Percentiles rank a stretch among this genome's conserved stretches.
Evolutionary conservation across 148 eudicot species (phyloP).

Genomic region (Cornus florida): DNA sequence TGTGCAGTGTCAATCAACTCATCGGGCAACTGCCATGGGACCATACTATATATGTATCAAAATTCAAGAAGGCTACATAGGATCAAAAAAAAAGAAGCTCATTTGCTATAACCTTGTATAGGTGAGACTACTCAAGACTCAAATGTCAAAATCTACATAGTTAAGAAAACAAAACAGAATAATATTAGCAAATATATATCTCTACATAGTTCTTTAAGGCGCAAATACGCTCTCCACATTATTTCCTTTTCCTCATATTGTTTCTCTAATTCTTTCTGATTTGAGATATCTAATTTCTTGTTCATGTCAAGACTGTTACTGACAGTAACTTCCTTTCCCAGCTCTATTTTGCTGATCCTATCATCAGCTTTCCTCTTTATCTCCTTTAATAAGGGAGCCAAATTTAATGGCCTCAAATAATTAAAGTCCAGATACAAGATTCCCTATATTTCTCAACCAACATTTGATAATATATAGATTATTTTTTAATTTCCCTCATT

Average conservation of each 20-base stretch:
- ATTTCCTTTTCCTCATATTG: constrained; percentile 64
- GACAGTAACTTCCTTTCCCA: constrained; percentile 35
- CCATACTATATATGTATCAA: constrained; percentile 19
- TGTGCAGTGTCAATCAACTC: constrained; percentile 89
- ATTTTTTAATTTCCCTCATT: too few relatives aligned
- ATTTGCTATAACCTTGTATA: background rate
- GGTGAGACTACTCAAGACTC: background rate
- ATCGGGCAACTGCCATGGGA: constrained; percentile 64
- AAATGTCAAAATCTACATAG: background rate
- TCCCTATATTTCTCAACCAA: too few relatives aligned
- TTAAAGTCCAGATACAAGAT: too few relatives aligned
- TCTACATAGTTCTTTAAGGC: constrained; percentile 76
- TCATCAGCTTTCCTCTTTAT: constrained; percentile 80
- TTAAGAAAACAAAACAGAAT: background rate
- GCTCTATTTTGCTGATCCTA: constrained; percentile 45
- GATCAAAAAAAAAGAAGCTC: constrained; percentile 5
- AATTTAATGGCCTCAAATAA: too few relatives aligned
- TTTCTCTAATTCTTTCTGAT: constrained; percentile 55
- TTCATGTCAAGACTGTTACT: constrained; percentile 27
- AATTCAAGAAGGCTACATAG: background rate
- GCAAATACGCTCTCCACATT: constrained; percentile 73
- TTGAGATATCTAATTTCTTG: constrained; percentile 38
- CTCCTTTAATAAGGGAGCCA: constrained; percentile 55
- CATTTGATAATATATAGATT: too few relatives aligned
- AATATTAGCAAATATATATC: constrained; percentile 12